Evolutionary conservation across 139 green algal species (phyloP).

Genomic region (Chlamydomonas sp.): DNA sequence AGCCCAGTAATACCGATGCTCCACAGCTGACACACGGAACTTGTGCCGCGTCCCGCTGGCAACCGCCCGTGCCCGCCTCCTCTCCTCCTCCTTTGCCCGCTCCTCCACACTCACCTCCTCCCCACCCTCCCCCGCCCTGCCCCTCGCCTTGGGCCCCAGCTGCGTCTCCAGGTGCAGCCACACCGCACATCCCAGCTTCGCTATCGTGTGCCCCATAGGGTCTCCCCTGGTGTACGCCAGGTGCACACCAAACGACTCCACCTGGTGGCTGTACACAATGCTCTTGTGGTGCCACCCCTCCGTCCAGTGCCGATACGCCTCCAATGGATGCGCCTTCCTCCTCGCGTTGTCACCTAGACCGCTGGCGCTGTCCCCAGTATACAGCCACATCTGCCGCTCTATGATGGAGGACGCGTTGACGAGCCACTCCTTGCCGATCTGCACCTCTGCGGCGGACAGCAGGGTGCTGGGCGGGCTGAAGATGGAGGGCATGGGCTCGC

Average conservation of each 20-base stretch:
- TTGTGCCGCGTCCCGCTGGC: too few species aligned
- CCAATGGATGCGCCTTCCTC: neutral
- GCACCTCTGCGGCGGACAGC: too few species aligned
- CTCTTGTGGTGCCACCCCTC: conserved; percentile 22
- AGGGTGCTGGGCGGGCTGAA: too few species aligned
- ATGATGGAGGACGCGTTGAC: too few species aligned
- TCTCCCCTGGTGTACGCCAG: neutral
- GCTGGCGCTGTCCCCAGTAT: too few species aligned
- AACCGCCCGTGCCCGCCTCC: neutral
- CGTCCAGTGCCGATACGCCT: conserved; percentile 12
- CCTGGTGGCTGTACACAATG: conserved; percentile 19
- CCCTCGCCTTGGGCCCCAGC: neutral
- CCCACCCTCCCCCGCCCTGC: neutral
- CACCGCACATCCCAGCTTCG: conserved; percentile 1
- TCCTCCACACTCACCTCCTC: too few species aligned
- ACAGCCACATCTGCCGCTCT: too few species aligned
- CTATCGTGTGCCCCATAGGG: neutral
- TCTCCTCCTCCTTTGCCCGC: neutral
- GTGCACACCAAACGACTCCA: conserved; percentile 21
- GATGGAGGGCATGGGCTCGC: too few species aligned
- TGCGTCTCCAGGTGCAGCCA: conserved; percentile 22
- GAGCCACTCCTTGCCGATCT: too few species aligned
- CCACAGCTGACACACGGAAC: neutral
- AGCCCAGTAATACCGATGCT: conserved; percentile 9
- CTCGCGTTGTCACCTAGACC: neutral